Evolutionary conservation across 495 filamentous ascomycete genomes (phyloP).

Genomic region (Emericellopsis terricola): DNA sequence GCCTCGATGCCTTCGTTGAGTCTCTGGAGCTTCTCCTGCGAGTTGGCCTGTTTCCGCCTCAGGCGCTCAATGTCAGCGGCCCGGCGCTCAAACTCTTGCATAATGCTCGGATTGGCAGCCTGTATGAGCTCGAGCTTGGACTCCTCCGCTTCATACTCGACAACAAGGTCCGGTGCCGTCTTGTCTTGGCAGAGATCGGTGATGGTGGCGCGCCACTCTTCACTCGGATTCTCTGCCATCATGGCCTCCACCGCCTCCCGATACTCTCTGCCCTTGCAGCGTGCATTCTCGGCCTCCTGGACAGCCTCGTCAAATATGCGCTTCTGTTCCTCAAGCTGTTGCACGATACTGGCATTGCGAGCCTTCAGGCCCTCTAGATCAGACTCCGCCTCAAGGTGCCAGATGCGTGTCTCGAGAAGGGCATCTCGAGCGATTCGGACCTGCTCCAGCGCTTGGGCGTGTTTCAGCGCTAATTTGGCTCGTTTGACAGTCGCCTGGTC

Average conservation of each 20-base stretch:
- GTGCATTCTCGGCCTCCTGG: conserved; percentile 15
- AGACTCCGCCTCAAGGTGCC: conserved; percentile 60
- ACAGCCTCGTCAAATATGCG: conserved; percentile 16
- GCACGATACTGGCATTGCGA: conserved; percentile 38
- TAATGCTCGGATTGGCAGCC: conserved; percentile 56
- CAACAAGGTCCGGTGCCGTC: conserved; percentile 45
- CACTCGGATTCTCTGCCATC: neutral
- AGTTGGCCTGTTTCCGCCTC: conserved; percentile 29
- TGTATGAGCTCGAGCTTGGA: conserved; percentile 64
- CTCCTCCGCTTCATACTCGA: conserved; percentile 55
- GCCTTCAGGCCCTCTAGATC: conserved; percentile 47
- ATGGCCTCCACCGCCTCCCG: neutral
- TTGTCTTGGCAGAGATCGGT: conserved; percentile 17
- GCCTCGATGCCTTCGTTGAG: conserved; percentile 32
- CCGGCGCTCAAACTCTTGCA: conserved; percentile 64
- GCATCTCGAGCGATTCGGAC: conserved; percentile 42
- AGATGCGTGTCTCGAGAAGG: conserved; percentile 47
- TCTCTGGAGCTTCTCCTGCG: conserved; percentile 30
- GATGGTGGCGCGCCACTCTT: conserved; percentile 15
- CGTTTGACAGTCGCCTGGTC: conserved; percentile 42
- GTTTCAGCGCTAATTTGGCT: conserved; percentile 40
- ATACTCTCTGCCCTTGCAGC: neutral
- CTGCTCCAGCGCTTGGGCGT: conserved; percentile 35
- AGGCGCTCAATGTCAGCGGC: conserved; percentile 28
- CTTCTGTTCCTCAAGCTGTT: conserved; percentile 9